phyloP scores from a whole-genome alignment of 495 filamentous ascomycete genomes.

The Sordaria brevicollis region DNA sequence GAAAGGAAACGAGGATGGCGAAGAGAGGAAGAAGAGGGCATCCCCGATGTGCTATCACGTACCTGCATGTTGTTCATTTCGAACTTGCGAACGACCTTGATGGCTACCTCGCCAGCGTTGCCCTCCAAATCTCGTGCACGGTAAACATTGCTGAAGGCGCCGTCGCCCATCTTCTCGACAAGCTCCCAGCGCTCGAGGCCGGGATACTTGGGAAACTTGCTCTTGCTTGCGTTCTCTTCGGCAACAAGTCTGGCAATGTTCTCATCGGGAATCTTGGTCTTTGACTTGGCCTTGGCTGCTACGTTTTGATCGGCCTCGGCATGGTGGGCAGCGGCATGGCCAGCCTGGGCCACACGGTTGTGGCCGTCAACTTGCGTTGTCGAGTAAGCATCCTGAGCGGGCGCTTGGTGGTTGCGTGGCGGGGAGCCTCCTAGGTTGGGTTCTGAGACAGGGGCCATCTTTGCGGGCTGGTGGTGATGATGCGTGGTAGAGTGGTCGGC shows the following conservation, averaged over 20 bases:
- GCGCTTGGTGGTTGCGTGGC: slow-evolving; percentile 2
- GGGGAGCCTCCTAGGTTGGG: slow-evolving; percentile 10
- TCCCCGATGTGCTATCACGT: slow-evolving; percentile 33
- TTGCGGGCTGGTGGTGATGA: slow-evolving; percentile 22
- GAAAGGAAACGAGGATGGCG: slow-evolving; percentile 9
- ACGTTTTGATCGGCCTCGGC: slow-evolving; percentile 25
- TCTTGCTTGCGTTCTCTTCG: slow-evolving; percentile 76
- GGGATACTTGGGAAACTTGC: slow-evolving; percentile 83
- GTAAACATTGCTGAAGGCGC: slow-evolving; percentile 98
- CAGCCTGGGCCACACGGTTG: slow-evolving; percentile 56
- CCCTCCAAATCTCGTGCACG: slow-evolving; percentile 65
- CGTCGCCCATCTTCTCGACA: slow-evolving; percentile 97
- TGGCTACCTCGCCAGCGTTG: slow-evolving; percentile 72
- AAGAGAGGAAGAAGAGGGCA: slow-evolving; percentile 22
- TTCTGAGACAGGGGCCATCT: slow-evolving; percentile 20
- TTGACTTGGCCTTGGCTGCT: slow-evolving; percentile 29
- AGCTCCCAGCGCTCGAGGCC: slow-evolving; percentile 85
- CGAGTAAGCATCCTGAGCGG: slow-evolving; percentile 41
- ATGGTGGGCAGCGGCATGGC: slow-evolving; percentile 46
- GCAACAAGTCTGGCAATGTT: slow-evolving; percentile 76
- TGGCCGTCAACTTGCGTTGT: slow-evolving; percentile 46
- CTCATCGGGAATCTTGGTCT: slow-evolving; percentile 46
- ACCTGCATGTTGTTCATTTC: slow-evolving; percentile 99
- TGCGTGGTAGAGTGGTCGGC: slow-evolving; percentile 46
- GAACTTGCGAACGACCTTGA: slow-evolving; percentile 97